Evolutionary conservation across 1,139 yeast species (phyloP), one percentile per base, ranked within the genome.

Genomic region (Sugiyamaella pinicola): DNA sequence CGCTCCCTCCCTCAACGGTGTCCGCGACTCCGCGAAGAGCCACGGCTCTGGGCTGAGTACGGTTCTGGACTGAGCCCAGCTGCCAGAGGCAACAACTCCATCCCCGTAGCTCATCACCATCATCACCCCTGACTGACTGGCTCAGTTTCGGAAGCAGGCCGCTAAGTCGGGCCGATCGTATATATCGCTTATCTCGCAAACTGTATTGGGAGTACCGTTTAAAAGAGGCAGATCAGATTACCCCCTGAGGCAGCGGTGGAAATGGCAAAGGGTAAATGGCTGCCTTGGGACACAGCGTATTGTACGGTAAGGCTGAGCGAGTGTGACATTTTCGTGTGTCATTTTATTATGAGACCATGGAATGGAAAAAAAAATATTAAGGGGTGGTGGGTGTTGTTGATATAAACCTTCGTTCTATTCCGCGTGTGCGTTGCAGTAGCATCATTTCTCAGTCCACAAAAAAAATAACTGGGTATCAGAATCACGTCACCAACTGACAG

Each of bases 131-230:
- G 37, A 33, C 34, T n/a, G 5, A 13, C n/a, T n/a, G n/a, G n/a
- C n/a, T n/a, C n/a, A n/a, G 6, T 17, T 4, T 15, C 37, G 37
- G 37, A 33, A 33, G 37, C 37, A 33, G 9, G n/a, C 18, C 17
- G 4, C 13, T 8, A 13, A 7, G 3, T 15, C 44, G 46, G 37
- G 13, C 37, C 24, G 37, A 19, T 42, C 46, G 46, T 42, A 42
- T 42, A 13, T 4, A 29, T 42, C 46, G 46, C 21, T 42, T 42
- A 29, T 28, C 37, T 42, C 46, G 46, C 46, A 8, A 42, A 42
- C 37, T 12, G 26, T 12, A 12, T 28, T 13, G 4, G 34, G 42
- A 13, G 4, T 17, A 15, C 19, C 39, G 39, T 7, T 7, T 13
- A 34, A 12, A n/a, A n/a, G 6, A 8, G 42, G 42, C 9, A 38